A percentile compares a stretch with the other conserved stretches of the same genome.
Evolutionary conservation across 192 early-diverging fungal species (phyloP).

Genomic region (Backusella tuberculispora): DNA sequence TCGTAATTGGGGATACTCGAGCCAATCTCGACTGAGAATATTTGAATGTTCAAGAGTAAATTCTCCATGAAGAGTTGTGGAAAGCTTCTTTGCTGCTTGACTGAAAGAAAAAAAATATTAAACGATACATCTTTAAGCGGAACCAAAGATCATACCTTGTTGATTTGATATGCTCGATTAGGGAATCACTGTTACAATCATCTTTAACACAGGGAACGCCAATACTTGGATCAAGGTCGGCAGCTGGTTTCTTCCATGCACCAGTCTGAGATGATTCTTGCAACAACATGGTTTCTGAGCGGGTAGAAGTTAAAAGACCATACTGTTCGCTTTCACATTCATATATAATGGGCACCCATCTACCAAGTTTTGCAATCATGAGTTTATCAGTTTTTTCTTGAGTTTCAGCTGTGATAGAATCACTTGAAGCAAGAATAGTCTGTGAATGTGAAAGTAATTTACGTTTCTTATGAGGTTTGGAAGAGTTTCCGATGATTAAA

Average conservation of each 20-base stretch:
- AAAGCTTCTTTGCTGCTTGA: constrained; percentile 8
- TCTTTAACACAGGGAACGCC: constrained; percentile 14
- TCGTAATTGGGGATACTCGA: constrained; percentile 16
- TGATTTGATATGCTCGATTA: constrained; percentile 16
- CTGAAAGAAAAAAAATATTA: constrained; percentile 7
- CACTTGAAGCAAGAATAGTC: constrained; percentile 15
- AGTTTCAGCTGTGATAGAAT: constrained; percentile 13
- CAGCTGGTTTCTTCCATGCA: constrained; percentile 8
- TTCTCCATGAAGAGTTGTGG: constrained; percentile 11
- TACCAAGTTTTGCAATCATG: constrained; percentile 11
- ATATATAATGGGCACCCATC: constrained; percentile 10
- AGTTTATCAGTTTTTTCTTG: constrained; percentile 17
- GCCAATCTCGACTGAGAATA: constrained; percentile 15
- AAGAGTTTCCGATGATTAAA: constrained; percentile 4
- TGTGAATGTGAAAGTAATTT: constrained; percentile 13
- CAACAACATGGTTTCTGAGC: constrained; percentile 12
- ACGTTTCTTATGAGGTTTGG: constrained; percentile 2
- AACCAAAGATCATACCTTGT: constrained; percentile 17
- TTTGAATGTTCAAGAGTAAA: constrained; percentile 15
- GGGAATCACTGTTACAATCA: constrained; percentile 10
- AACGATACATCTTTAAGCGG: constrained; percentile 13
- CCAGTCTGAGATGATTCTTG: constrained; percentile 16
- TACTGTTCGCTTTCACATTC: constrained; percentile 13
- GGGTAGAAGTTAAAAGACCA: constrained; percentile 7
- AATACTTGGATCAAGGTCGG: constrained; percentile 12